Evolutionary conservation across 2,329 filamentous ascomycete genomes (phyloP).

Genomic region (Sporothrix pallida): DNA sequence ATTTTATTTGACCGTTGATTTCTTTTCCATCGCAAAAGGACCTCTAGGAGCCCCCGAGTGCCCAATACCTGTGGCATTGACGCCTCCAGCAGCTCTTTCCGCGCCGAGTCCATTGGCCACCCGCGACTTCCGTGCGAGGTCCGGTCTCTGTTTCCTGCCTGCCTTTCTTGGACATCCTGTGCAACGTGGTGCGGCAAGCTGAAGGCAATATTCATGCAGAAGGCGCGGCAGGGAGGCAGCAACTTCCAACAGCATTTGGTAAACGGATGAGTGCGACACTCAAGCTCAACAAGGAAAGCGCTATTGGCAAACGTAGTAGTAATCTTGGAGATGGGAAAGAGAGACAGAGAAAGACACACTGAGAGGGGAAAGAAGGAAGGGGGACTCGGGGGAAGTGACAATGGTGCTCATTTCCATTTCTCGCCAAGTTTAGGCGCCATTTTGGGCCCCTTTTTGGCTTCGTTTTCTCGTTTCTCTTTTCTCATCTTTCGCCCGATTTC

Average conservation of each 20-base stretch:
- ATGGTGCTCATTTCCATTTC: background rate
- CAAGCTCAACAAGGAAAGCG: background rate
- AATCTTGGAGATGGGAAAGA: background rate
- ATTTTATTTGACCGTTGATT: background rate
- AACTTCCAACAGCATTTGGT: too few species aligned
- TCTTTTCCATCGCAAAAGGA: background rate
- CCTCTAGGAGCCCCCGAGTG: too few species aligned
- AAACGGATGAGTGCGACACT: background rate
- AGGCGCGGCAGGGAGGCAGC: background rate
- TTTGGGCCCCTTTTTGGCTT: slow-evolving; percentile 8
- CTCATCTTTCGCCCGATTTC: background rate
- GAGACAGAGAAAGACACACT: background rate
- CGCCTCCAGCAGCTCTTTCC: background rate
- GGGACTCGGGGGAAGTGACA: background rate
- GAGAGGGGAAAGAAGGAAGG: background rate
- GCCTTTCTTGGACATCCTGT: background rate
- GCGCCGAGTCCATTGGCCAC: background rate
- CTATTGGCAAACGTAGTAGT: background rate
- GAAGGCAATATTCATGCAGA: background rate
- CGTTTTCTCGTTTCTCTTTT: background rate
- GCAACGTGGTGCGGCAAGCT: too few species aligned
- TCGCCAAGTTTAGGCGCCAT: slow-evolving; percentile 1
- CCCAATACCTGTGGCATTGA: background rate
- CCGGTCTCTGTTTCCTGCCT: slow-evolving; percentile 4
- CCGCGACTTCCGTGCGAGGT: background rate